phyloP scores from a whole-genome alignment of 331 rosid genomes.

The Spiraea crenata region DNA sequence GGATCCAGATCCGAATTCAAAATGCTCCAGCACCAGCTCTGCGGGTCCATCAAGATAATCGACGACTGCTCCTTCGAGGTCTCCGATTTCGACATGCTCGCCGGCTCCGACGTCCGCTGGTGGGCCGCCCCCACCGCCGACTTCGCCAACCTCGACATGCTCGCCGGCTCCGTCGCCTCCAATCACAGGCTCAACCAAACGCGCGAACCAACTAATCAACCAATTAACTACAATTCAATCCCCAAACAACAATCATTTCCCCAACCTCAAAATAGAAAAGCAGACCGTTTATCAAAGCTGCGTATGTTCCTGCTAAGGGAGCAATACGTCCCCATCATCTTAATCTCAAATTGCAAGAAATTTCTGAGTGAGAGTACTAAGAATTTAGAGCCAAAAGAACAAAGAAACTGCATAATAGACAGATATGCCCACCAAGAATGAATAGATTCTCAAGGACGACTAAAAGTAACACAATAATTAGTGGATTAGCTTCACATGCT shows the following conservation, averaged over 20 bases:
- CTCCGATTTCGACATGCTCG: conserved; percentile 77
- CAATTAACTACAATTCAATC: no score
- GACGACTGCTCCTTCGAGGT: conserved; percentile 86
- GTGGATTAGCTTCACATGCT: no score
- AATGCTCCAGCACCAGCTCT: conserved; percentile 88
- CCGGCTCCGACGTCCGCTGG: conserved; percentile 75
- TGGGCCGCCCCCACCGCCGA: conserved; percentile 59
- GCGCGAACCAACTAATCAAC: no score
- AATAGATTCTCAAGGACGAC: no score
- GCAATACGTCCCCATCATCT: no score
- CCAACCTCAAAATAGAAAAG: no score
- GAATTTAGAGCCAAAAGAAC: background rate
- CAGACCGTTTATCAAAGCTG: no score
- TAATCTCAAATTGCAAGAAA: background rate
- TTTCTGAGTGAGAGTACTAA: background rate
- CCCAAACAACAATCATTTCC: no score
- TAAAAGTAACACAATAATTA: conserved; percentile 6
- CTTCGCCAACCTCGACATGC: conserved; percentile 55
- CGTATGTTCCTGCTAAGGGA: no score
- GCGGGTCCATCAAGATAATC: conserved; percentile 56
- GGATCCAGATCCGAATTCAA: conserved; percentile 47
- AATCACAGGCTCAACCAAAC: conserved; percentile 57
- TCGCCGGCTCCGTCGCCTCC: conserved; percentile 52
- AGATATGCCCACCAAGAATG: conserved; percentile 9
- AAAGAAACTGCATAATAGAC: background rate